Evolutionary conservation across 139 green algal genomes (phyloP).

Genomic region (Tetraselmis chui): DNA sequence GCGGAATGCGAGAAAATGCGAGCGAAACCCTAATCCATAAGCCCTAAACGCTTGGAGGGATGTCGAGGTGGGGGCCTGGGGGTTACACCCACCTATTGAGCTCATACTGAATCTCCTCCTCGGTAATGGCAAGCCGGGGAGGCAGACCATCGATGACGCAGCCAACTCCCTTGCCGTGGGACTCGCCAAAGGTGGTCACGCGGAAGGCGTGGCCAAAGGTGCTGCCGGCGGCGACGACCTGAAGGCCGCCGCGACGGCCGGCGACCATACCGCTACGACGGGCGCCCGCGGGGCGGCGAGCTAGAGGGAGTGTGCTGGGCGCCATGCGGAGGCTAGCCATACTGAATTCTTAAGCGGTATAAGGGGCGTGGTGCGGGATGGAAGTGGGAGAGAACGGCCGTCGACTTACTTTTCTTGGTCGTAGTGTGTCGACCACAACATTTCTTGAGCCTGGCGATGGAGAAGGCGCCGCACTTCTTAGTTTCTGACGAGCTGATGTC

Average conservation of each 20-base stretch:
- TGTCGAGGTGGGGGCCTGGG: not conserved
- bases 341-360: too few species aligned
- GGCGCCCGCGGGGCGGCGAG: not conserved
- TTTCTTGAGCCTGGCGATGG: too few species aligned
- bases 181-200: slow-evolving; percentile 96
- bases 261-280: not conserved
- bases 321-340: not conserved
- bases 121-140: slow-evolving; percentile 73
- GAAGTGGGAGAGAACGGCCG: too few species aligned
- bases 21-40: too few species aligned
- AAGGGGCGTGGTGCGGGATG: too few species aligned
- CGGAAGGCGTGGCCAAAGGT: slow-evolving; percentile 85
- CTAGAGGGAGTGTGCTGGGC: not conserved
- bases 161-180: slow-evolving; percentile 90
- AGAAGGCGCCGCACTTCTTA: too few species aligned
- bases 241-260: not conserved
- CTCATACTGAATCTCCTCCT: slow-evolving; percentile 74
- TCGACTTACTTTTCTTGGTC: too few species aligned
- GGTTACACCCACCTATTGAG: slow-evolving; percentile 18
- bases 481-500: too few species aligned
- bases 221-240: slow-evolving; percentile 49
- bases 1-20: too few species aligned
- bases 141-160: slow-evolving; percentile 95
- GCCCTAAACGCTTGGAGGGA: too few species aligned
- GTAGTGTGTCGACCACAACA: too few species aligned